These are phyloP conservation scores for Russula compacta DNA, from an alignment of 768 basidiomycete species.

Conservation along the genomic window DNA sequence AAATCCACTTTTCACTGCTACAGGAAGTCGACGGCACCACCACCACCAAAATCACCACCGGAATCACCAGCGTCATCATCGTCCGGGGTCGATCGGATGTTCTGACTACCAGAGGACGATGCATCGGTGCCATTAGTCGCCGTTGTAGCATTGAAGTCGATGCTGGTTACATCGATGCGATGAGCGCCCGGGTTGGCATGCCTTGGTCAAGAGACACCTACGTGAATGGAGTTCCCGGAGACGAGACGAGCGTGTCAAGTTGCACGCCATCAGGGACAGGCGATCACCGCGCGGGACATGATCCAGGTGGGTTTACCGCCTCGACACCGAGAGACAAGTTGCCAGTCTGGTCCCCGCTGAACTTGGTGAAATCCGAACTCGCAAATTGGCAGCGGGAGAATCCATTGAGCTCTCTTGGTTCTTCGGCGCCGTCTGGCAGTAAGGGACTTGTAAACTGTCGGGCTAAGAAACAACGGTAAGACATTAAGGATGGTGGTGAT, in stretches of 20 bases:
- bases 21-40: too few species aligned
- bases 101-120: too few species aligned
- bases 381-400: slow-evolving; percentile 50
- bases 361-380: slow-evolving; percentile 35
- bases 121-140: too few species aligned
- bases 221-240: slow-evolving; percentile 25
- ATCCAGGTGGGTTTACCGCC: slow-evolving; percentile 37
- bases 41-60: too few species aligned
- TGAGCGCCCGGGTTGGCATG: background rate
- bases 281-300: slow-evolving; percentile 41
- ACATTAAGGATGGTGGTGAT: background rate
- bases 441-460: slow-evolving; percentile 35
- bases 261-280: slow-evolving; percentile 43
- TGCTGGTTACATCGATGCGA: too few species aligned
- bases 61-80: too few species aligned
- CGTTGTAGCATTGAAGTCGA: too few species aligned
- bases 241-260: slow-evolving; percentile 31
- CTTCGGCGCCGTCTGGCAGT: slow-evolving; percentile 43
- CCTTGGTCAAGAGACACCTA: background rate
- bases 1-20: too few species aligned
- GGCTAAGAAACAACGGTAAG: slow-evolving; percentile 25
- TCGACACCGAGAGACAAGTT: slow-evolving; percentile 43
- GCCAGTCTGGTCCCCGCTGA: slow-evolving; percentile 38
- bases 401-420: slow-evolving; percentile 45
- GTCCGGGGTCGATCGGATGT: too few species aligned